Evolutionary conservation across 805 yeast species (phyloP).

Genomic region (Barnettozyma populi): DNA sequence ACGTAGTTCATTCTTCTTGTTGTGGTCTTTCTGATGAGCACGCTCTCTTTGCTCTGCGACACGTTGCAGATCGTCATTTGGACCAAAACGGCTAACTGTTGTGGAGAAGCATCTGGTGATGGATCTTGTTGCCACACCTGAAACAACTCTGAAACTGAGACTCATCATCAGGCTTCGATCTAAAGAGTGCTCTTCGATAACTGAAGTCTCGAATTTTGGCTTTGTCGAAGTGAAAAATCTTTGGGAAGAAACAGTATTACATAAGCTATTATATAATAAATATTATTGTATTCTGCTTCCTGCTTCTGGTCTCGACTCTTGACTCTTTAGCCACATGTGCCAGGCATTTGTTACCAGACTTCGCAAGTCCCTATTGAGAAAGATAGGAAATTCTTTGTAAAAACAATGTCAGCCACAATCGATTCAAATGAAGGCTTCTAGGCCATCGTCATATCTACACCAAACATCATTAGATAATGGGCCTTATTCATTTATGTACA

Average conservation of each 20-base stretch:
- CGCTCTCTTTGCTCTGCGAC: slow-evolving; percentile 27
- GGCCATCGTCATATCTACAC: not conserved
- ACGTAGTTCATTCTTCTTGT: slow-evolving; percentile 31
- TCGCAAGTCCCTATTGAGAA: too few relatives aligned
- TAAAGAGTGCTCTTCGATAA: not conserved
- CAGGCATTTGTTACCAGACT: too few relatives aligned
- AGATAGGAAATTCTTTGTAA: too few relatives aligned
- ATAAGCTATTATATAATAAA: not conserved
- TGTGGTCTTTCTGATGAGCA: slow-evolving; percentile 21
- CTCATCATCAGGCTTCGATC: not conserved
- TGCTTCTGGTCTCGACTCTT: too few relatives aligned
- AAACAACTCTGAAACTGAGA: not conserved
- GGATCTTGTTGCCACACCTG: not conserved
- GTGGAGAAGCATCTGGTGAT: slow-evolving; percentile 16
- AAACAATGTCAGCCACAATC: too few relatives aligned
- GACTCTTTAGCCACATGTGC: too few relatives aligned
- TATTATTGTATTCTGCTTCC: too few relatives aligned
- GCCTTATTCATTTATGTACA: not conserved
- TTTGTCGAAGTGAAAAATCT: not conserved
- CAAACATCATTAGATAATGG: not conserved
- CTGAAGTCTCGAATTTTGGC: not conserved
- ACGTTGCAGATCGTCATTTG: slow-evolving; percentile 25
- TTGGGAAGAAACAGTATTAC: not conserved
- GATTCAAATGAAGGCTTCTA: too few relatives aligned
- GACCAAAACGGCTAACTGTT: slow-evolving; percentile 12